phyloP scores from a whole-genome alignment of 306 rosid species.

The Prunus mira region DNA sequence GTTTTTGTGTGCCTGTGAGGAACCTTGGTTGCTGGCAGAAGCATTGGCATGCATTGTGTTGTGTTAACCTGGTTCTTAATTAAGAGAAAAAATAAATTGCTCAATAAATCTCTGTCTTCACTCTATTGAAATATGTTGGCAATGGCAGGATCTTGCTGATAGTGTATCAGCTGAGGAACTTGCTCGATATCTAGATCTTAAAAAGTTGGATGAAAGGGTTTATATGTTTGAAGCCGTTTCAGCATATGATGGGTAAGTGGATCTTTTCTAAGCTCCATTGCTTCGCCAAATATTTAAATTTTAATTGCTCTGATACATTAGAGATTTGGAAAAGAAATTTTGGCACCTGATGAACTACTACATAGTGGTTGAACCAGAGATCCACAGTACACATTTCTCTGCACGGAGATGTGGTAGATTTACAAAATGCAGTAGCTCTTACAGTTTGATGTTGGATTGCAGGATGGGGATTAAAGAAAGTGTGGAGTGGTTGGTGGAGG shows the following conservation, averaged over 20 bases:
- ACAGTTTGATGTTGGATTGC: slow-evolving; percentile 28
- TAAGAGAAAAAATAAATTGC: neutral
- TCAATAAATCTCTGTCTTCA: neutral
- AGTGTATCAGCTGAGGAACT: slow-evolving; percentile 84
- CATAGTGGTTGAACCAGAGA: neutral
- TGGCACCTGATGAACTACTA: neutral
- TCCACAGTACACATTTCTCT: neutral
- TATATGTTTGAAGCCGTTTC: slow-evolving; percentile 96
- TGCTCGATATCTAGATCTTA: slow-evolving; percentile 82
- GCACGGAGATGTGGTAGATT: neutral
- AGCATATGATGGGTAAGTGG: slow-evolving; percentile 81
- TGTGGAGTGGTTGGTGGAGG: slow-evolving; percentile 93
- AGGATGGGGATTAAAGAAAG: slow-evolving; percentile 88
- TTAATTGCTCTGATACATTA: neutral
- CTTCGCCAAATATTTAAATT: neutral
- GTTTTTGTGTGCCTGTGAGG: neutral
- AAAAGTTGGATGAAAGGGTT: slow-evolving; percentile 93
- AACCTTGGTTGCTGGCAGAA: neutral
- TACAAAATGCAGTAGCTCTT: neutral
- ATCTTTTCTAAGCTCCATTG: neutral
- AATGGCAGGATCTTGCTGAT: slow-evolving; percentile 75
- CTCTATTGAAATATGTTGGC: slow-evolving; percentile 14
- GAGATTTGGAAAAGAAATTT: neutral
- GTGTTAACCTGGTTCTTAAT: neutral
- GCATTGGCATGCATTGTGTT: neutral